These are phyloP conservation scores for Phaeosphaeriaceae sp. DNA, from an alignment of 2,329 filamentous ascomycete genomes.

Conservation along the genomic window DNA sequence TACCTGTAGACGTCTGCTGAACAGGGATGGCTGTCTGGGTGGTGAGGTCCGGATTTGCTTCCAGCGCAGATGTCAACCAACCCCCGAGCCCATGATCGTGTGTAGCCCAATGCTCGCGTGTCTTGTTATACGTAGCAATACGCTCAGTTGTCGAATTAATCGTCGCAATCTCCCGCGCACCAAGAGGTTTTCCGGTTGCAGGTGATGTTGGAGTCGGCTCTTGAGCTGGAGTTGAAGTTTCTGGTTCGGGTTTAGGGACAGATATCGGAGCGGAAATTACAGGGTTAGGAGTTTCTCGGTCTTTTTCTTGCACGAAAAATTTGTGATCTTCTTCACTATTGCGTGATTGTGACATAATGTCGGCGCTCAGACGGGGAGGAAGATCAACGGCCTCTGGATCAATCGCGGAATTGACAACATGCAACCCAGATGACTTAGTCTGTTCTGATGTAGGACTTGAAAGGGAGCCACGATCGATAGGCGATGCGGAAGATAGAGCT, in stretches of 20 bases:
- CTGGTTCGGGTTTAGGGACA: conserved; percentile 7
- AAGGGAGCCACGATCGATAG: conserved; percentile 18
- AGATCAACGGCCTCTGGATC: conserved; percentile 48
- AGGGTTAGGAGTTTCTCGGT: conserved; percentile 6
- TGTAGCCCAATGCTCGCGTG: conserved; percentile 71
- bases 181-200: conserved; percentile 50
- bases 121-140: conserved; percentile 75
- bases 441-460: conserved; percentile 27
- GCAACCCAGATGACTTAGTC: conserved; percentile 43
- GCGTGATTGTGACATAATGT: conserved; percentile 18
- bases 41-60: conserved; percentile 60
- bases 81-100: conserved; percentile 76
- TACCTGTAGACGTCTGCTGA: conserved; percentile 34
- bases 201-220: conserved; percentile 29
- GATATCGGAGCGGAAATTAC: conserved; percentile 8
- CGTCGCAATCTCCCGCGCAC: conserved; percentile 78
- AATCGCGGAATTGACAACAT: conserved; percentile 52
- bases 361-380: conserved; percentile 41
- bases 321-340: conserved; percentile 15
- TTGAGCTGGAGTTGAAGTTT: conserved; percentile 9
- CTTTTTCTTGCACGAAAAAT: conserved; percentile 10
- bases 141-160: conserved; percentile 70
- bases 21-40: conserved; percentile 24
- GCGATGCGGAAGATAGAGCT: conserved; percentile 20
- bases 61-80: conserved; percentile 61